These are phyloP conservation scores for Vitis amurensis DNA, from an alignment of 164 flowering plant species.

Conservation along the genomic window DNA sequence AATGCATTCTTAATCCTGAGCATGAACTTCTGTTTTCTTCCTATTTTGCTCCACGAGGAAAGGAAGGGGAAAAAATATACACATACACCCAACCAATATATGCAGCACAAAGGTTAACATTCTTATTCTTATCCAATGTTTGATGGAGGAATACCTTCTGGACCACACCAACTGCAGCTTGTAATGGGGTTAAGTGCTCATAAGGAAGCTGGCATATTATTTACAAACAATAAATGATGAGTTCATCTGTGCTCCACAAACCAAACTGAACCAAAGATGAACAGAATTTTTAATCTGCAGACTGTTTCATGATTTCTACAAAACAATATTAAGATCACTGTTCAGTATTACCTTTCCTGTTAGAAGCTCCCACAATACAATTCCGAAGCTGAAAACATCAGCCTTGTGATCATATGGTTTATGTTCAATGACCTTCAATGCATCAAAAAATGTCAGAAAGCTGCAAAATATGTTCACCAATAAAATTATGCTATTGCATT, in stretches of 20 bases:
- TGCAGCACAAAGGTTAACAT: not conserved
- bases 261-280: not conserved
- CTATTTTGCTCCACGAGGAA: too few species aligned
- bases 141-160: constrained; percentile 59
- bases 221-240: constrained; percentile 4
- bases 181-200: constrained; percentile 69
- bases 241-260: not conserved
- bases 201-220: constrained; percentile 66
- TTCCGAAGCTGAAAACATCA: constrained; percentile 66
- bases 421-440: constrained; percentile 76
- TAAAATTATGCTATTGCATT: too few species aligned
- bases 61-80: too few species aligned
- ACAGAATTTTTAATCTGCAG: not conserved
- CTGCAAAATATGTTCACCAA: too few species aligned
- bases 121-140: not conserved
- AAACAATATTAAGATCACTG: not conserved
- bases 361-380: constrained; percentile 66
- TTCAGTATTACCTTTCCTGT: constrained; percentile 50
- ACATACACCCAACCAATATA: too few species aligned
- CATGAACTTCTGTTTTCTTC: too few species aligned
- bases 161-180: constrained; percentile 94
- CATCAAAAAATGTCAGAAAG: constrained; percentile 5
- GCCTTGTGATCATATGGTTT: constrained; percentile 62
- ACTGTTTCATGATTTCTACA: not conserved
- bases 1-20: too few species aligned